A percentile compares a stretch with the other conserved stretches of the same genome.
Evolutionary conservation across 2,329 filamentous ascomycete species (phyloP).

Genomic region (Phaeosphaeria sp.): DNA sequence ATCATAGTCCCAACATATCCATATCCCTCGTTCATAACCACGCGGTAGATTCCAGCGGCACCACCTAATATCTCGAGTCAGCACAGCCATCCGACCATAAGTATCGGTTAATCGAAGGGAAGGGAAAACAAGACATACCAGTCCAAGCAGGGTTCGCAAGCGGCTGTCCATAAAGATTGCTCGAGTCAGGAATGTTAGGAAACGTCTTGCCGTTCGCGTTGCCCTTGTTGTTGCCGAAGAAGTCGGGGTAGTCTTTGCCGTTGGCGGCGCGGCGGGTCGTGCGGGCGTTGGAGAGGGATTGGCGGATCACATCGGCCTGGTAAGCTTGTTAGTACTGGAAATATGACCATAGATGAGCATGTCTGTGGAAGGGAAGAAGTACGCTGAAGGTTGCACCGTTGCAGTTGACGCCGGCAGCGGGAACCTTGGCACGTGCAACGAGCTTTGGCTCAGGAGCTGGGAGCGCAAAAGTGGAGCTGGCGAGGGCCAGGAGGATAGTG

Average conservation of each 20-base stretch:
- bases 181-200: background rate
- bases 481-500: background rate
- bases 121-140: background rate
- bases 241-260: background rate
- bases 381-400: background rate
- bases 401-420: background rate
- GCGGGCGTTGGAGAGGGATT: background rate
- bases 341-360: background rate
- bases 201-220: background rate
- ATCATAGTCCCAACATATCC: background rate
- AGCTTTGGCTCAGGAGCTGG: background rate
- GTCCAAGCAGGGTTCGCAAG: background rate
- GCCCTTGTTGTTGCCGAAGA: background rate
- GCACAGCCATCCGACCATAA: background rate
- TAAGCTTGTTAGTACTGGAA: background rate
- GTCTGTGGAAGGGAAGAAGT: background rate
- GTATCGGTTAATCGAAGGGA: background rate
- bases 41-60: background rate
- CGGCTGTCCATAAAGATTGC: background rate
- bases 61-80: background rate
- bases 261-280: background rate
- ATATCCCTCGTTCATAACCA: background rate
- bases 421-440: background rate
- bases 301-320: background rate
- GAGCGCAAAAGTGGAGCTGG: background rate